A percentile compares a stretch with the other conserved stretches of the same genome.
These are phyloP conservation scores for Cladosporium sp. DNA, from an alignment of 2,329 filamentous ascomycete species.

Conservation along the genomic window DNA sequence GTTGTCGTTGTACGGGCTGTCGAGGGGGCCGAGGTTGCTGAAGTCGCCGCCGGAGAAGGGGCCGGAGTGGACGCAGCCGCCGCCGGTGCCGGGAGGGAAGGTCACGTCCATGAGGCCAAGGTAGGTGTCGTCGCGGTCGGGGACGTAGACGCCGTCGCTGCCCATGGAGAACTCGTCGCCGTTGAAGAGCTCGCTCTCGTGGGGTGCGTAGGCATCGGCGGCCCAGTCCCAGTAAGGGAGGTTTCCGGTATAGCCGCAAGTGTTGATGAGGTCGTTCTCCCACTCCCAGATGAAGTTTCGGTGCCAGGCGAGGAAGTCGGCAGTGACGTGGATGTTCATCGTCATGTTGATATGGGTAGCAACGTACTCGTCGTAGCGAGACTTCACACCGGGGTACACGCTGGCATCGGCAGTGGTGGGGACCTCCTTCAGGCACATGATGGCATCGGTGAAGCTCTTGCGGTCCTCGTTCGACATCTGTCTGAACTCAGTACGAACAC, in stretches of 20 bases:
- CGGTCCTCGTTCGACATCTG: constrained; percentile 23
- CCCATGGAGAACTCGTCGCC: constrained; percentile 45
- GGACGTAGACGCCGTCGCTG: constrained; percentile 27
- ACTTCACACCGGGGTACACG: constrained; percentile 27
- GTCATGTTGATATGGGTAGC: constrained; percentile 34
- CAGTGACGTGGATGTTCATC: constrained; percentile 28
- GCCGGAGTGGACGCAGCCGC: constrained; percentile 51
- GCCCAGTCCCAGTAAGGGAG: constrained; percentile 33
- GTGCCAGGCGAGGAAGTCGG: constrained; percentile 39
- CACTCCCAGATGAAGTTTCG: constrained; percentile 40
- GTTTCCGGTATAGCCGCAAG: constrained; percentile 41
- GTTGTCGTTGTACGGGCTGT: constrained; percentile 26
- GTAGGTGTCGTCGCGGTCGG: constrained; percentile 25
- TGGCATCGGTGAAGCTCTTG: constrained; percentile 30
- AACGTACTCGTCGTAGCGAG: constrained; percentile 30
- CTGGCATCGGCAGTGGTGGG: constrained; percentile 24
- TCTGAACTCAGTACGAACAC: constrained; percentile 27
- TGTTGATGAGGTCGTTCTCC: constrained; percentile 39
- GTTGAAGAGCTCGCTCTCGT: constrained; percentile 48
- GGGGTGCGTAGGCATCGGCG: constrained; percentile 30
- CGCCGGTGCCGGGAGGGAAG: constrained; percentile 50
- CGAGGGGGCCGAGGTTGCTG: constrained; percentile 31
- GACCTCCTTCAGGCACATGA: constrained; percentile 26
- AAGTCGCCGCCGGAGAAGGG: constrained; percentile 45
- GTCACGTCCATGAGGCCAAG: constrained; percentile 27